Base-by-base conservation (phyloP, 352 stramenopile genomes). In the Thalassiosira livingstoniorum region DNA sequence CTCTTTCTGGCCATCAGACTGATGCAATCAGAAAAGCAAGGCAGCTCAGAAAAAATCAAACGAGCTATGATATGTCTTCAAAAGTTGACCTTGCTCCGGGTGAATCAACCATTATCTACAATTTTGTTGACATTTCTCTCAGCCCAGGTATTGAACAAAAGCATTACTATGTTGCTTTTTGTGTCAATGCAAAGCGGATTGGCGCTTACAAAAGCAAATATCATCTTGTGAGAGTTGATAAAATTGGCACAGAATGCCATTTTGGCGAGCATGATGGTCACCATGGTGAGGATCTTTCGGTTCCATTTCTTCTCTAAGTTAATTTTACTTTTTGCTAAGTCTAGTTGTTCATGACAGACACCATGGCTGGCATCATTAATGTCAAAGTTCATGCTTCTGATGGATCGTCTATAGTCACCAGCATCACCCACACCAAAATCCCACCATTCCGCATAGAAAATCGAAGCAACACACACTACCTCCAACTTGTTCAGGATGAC, bases 401-500 rank as follows among this genome's bases (percentile, higher is more conserved):
- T 63, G 51, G 42, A 21, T 70, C 35, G 21, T 55, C 63, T 27
- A 88, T 61, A 31, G 35, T 85, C 2, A 45, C 76, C 18, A 71
- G 58, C 2, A 83, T 91, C 53, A 51, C 61, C 21, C 82, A 89
- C 79, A 58, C 69, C 47, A 27, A 57, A 18, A 42, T 76, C 37
- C 75, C 80, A 32, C 86, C 86, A 3, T 88, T 82, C 65, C 58
- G 75, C 43, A 83, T 89, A 31, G 86, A 91, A 61, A 91, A 91
- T 43, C 70, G 82, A 42, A 85, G 58, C 47, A 76, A 64, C 15
- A 47, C 61, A 11, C 79, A 87, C 58, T 73, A 75, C 55, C 7
- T 90, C 61, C 75, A 80, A 75, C 80, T 90, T 81, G 66, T 79
- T 60, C 86, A 91, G 68, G 86, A 91, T 62, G 86, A 89, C 58